Conservation (phyloP, 345 rosid species). For the Moricandia arvensis region DNA sequence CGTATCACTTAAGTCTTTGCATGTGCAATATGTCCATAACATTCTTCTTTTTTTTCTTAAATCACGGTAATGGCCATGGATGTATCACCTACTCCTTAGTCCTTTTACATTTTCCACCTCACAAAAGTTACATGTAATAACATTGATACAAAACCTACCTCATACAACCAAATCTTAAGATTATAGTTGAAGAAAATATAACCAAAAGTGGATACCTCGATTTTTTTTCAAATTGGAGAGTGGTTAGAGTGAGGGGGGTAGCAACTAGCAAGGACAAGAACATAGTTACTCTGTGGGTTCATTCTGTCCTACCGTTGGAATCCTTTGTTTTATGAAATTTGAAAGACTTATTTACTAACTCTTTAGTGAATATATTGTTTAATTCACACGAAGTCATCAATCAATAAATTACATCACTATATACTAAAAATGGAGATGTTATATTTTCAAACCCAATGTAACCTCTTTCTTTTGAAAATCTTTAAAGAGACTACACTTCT, state of each 20-base stretch:
- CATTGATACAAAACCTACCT: background rate
- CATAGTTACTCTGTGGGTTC: background rate
- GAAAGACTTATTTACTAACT: too few species aligned
- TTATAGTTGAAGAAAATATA: constrained; percentile 3
- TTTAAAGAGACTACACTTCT: constrained; percentile 35
- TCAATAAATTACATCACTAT: too few species aligned
- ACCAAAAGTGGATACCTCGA: background rate
- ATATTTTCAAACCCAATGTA: constrained; percentile 25
- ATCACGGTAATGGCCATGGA: constrained; percentile 23
- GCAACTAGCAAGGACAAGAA: constrained; percentile 19
- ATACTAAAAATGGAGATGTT: too few species aligned
- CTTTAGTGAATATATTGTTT: too few species aligned
- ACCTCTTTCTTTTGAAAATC: constrained; percentile 26
- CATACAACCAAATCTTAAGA: constrained; percentile 1
- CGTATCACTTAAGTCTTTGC: constrained; percentile 17
- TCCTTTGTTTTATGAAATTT: too few species aligned
- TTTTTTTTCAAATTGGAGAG: constrained; percentile 15
- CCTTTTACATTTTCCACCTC: constrained; percentile 27
- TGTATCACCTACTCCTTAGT: constrained; percentile 11
- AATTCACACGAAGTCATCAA: too few species aligned
- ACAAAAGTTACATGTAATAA: background rate
- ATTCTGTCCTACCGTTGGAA: too few species aligned
- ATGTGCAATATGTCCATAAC: constrained; percentile 19
- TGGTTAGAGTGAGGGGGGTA: constrained; percentile 29
- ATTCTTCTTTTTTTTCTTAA: background rate